phyloP scores from a whole-genome alignment of 2,329 filamentous ascomycete genomes.

The Arthrobotrys pseudoclavata region DNA sequence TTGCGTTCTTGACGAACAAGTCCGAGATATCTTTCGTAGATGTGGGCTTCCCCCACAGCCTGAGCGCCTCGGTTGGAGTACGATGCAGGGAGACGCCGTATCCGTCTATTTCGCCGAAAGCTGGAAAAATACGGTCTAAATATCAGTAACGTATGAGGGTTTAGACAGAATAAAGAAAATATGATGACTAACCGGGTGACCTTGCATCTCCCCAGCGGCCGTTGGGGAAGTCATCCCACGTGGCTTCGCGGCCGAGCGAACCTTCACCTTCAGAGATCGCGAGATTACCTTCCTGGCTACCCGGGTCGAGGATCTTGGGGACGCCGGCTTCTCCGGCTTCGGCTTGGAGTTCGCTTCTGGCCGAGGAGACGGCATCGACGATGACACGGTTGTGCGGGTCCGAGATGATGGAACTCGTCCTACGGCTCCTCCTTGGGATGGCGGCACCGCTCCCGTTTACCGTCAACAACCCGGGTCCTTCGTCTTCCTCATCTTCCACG shows the following conservation, averaged over 20 bases:
- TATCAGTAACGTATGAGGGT: constrained; percentile 50
- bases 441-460: constrained; percentile 26
- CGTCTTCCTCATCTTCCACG: constrained; percentile 67
- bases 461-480: constrained; percentile 64
- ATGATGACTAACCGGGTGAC: constrained; percentile 71
- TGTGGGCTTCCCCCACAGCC: constrained; percentile 85
- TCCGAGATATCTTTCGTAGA: constrained; percentile 79
- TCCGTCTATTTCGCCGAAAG: constrained; percentile 97
- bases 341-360: constrained; percentile 71
- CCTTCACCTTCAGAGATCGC: constrained; percentile 96
- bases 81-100: constrained; percentile 97
- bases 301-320: constrained; percentile 75
- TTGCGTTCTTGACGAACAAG: constrained; percentile 84
- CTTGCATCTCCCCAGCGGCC: constrained; percentile 94
- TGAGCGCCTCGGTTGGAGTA: constrained; percentile 83
- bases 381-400: constrained; percentile 91
- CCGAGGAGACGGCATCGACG: constrained; percentile 71
- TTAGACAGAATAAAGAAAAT: constrained; percentile 2
- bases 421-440: constrained; percentile 67
- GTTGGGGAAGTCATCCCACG: constrained; percentile 98
- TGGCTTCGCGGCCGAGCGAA: constrained; percentile 88
- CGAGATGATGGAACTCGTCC: constrained; percentile 83
- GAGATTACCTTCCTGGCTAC: constrained; percentile 82
- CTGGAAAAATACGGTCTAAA: constrained; percentile 65
- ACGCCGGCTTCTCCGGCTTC: constrained; percentile 82